Conservation (phyloP, 2,329 filamentous ascomycete genomes). For the Albifimbria verrucaria region DNA sequence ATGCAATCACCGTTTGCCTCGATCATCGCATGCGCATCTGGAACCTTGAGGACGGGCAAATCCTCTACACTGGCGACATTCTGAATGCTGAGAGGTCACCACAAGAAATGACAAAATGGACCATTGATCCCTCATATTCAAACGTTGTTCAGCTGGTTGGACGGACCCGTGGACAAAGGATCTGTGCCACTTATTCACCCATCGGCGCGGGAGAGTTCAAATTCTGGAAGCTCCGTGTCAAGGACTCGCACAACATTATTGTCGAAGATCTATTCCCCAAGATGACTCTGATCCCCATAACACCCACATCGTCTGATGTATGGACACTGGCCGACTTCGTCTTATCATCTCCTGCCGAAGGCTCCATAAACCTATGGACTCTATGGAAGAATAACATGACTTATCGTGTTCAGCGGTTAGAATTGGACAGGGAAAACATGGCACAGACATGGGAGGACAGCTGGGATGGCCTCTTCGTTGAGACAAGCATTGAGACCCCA, state of each 20-base stretch:
- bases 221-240: constrained; percentile 75
- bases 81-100: constrained; percentile 64
- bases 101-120: constrained; percentile 69
- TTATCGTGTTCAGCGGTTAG: constrained; percentile 70
- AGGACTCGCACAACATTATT: constrained; percentile 59
- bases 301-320: constrained; percentile 67
- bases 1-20: constrained; percentile 76
- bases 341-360: constrained; percentile 53
- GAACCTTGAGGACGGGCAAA: constrained; percentile 79
- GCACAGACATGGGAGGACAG: constrained; percentile 58
- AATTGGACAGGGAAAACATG: constrained; percentile 66
- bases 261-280: constrained; percentile 70
- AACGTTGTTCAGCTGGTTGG: constrained; percentile 74
- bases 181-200: constrained; percentile 82
- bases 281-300: constrained; percentile 59
- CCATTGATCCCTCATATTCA: constrained; percentile 74
- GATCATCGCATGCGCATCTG: constrained; percentile 88
- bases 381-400: constrained; percentile 83
- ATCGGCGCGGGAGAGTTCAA: constrained; percentile 89
- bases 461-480: constrained; percentile 69
- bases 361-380: constrained; percentile 64
- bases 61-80: constrained; percentile 75
- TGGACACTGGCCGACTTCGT: constrained; percentile 80
- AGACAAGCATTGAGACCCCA: constrained; percentile 51
- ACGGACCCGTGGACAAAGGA: constrained; percentile 45